Evolutionary conservation across 352 stramenopile species (phyloP).

Genomic region (Phytophthora agathidicida): DNA sequence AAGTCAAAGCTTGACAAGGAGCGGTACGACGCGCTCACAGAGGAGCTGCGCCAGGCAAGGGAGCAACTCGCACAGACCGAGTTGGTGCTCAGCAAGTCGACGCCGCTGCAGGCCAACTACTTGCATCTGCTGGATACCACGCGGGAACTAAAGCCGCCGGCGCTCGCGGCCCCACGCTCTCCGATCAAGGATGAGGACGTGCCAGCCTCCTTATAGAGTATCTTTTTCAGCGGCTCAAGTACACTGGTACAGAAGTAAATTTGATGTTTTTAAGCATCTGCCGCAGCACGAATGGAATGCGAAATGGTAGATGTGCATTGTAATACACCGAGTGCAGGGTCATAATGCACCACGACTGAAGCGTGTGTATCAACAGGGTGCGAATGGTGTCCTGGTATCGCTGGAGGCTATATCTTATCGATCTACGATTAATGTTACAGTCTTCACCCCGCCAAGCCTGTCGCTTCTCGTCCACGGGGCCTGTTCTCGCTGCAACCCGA

Average conservation of each 20-base stretch:
- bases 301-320: slow-evolving; percentile 24
- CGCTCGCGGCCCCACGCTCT: slow-evolving; percentile 12
- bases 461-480: too few species aligned
- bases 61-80: slow-evolving; percentile 57
- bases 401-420: too few species aligned
- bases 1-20: slow-evolving; percentile 64
- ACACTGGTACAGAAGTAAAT: slow-evolving; percentile 14
- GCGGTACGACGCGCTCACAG: slow-evolving; percentile 49
- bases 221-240: background rate
- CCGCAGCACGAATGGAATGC: slow-evolving; percentile 29
- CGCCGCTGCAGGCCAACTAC: slow-evolving; percentile 72
- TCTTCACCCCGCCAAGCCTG: too few species aligned
- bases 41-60: slow-evolving; percentile 41
- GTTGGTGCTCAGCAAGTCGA: slow-evolving; percentile 68
- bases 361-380: too few species aligned
- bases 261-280: slow-evolving; percentile 22
- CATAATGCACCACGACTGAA: background rate
- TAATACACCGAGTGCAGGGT: slow-evolving; percentile 14
- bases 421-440: too few species aligned
- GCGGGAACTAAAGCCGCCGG: slow-evolving; percentile 26
- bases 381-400: too few species aligned
- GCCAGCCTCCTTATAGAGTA: slow-evolving; percentile 14
- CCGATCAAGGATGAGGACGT: slow-evolving; percentile 10
- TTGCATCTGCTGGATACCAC: slow-evolving; percentile 60
- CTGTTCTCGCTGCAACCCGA: too few species aligned